Evolutionary conservation across 2,329 filamentous ascomycete species (phyloP), one percentile per base, ranked within the genome.

Genomic region (Paecilomyces variotii): DNA sequence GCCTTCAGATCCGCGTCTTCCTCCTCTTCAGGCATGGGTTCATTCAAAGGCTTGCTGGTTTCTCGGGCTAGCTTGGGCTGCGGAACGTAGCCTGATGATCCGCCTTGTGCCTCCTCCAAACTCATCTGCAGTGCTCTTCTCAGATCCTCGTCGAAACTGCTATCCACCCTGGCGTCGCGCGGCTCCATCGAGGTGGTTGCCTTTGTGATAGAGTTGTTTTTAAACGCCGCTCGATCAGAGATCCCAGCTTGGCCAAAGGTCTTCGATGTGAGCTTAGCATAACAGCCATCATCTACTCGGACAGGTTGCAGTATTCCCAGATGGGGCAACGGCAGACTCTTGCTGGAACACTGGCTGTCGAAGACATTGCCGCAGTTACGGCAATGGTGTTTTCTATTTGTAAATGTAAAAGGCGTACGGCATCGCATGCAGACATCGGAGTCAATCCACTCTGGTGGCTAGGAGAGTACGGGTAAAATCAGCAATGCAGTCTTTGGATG

Each of bases 381-480:
- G 70, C 94, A 99, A 74, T 99, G 94, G 72, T 99, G 94, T 72
- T 97, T 99, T 69, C 94, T 87, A 74, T 99, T 99, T 58, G 93
- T 99, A 70, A 99, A 97, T 54, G 91, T 97, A 68, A 99, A 99
- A 19, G 91, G 78, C 11, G 93, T 97, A 65, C 94, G 87, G 74
- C 94, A 99, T 71, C 94, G 88, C 91, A 99, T 97, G 74, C 94
- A 99, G 32, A 99, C 93, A 68, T 99, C 94, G 10, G 93, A 97
- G 76, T 99, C 94, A 55, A 87, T 87, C 94, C 94, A 99, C 76
- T 99, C 94, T 0, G 94, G 94, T 9, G 94, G 94, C 87, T 96
- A 67, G 57, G 39, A 59, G 26, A 9, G 39, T 12, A 49, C 10
- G 34, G n/a, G 26, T n/a, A 19, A 19, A 30, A 54, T 27, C 25